Base-by-base conservation (phyloP, 306 rosid genomes). In the Glycine soja region DNA sequence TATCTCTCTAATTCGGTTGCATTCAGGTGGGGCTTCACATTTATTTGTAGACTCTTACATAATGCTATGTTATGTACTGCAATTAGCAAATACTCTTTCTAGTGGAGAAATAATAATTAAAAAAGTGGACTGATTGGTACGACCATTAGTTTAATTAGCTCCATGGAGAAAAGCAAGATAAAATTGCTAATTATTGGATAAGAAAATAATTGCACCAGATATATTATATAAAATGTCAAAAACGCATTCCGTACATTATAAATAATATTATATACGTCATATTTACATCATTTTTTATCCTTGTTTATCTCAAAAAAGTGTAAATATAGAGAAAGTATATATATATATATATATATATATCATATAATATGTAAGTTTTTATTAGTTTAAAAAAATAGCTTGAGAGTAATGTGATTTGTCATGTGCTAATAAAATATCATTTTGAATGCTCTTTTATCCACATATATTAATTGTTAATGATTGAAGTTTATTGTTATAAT, bases 1-100 rank as follows among this genome's bases (percentile, higher is more conserved):
- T n/a, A n/a, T 48, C 51, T 18, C 5, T 42, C 14, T 75, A 12
- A 58, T 7, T 80, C 7, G 46, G 2, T 53, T 51, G 46, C 24
- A 63, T 3, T 40, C 2, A 54, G 70, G 12, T 54, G 77, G 70
- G 79, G 61, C 7, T 81, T 63, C 46, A 61, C 72, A 52, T 80
- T 47, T 80, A 65, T 74, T 74, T 87, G 85, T 58, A 82, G 87
- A 19, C 79, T 73, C 79, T 81, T 65, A 18, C 81, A 30, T 45
- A 62, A 57, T 52, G 82, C 48, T 59, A 42, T 80, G 65, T 80
- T 19, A 19, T 19, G 2, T 3, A 48, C 7, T 3, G 69, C 6
- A 53, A n/a, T 19, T 42, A 42, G 76, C 32, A 34, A 19, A 70
- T 84, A 38, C 73, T 83, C 82, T 71, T 24, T 14, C 5, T 24